phyloP scores from a whole-genome alignment of 2,329 filamentous ascomycete species.

The Samsoniella hepiali region DNA sequence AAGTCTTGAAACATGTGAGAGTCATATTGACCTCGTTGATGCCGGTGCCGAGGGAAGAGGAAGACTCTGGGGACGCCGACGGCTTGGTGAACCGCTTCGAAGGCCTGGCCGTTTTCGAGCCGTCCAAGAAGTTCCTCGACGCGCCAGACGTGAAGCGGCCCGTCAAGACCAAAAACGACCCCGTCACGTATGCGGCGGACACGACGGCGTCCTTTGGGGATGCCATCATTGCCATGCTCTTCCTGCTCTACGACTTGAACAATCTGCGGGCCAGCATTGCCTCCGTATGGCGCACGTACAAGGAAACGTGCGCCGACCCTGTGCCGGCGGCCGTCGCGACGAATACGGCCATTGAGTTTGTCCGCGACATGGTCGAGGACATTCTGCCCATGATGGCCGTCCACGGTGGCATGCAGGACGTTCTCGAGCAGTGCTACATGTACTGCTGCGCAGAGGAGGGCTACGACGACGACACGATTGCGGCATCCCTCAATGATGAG shows the following conservation, averaged over 20 bases:
- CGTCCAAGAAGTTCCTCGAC: constrained; percentile 25
- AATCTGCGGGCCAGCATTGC: neutral
- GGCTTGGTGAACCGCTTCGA: neutral
- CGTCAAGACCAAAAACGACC: constrained; percentile 29
- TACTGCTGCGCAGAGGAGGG: neutral
- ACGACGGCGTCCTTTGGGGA: neutral
- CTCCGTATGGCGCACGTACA: constrained; percentile 30
- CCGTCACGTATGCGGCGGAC: constrained; percentile 24
- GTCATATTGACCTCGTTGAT: constrained; percentile 22
- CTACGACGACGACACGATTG: too few species aligned
- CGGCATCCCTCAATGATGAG: constrained; percentile 23
- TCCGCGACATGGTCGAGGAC: constrained; percentile 23
- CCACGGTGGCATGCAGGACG: neutral
- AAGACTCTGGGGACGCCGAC: neutral
- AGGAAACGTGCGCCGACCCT: constrained; percentile 28
- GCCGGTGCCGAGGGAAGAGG: neutral
- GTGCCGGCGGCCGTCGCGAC: constrained; percentile 32
- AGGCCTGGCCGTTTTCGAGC: neutral
- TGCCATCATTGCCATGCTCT: neutral
- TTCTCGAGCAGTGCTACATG: neutral
- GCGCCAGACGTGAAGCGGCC: constrained; percentile 30
- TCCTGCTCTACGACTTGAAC: neutral
- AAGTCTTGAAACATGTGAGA: constrained; percentile 19
- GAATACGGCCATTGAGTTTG: constrained; percentile 29
- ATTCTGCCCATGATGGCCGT: neutral